Percentiles rank a stretch among this genome's conserved stretches.
phyloP scores from a whole-genome alignment of 306 rosid species.

The Aeschynomene evenia region DNA sequence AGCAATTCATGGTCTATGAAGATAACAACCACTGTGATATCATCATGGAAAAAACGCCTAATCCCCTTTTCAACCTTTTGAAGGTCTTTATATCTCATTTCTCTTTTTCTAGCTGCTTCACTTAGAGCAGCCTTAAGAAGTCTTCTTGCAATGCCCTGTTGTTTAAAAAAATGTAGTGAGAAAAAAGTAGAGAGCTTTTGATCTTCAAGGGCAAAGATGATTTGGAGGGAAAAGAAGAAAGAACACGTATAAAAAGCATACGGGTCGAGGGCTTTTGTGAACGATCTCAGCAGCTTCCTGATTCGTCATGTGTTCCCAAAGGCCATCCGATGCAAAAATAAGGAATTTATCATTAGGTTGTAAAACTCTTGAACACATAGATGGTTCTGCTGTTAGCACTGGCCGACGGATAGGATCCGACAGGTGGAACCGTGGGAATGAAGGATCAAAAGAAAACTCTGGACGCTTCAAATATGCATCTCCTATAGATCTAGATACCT shows the following conservation, averaged over 20 bases:
- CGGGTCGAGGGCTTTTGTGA: constrained; percentile 58
- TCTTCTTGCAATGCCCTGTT: constrained; percentile 74
- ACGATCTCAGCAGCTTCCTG: constrained; percentile 82
- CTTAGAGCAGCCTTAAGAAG: constrained; percentile 64
- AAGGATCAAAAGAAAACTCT: constrained; percentile 77
- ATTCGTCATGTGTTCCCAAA: constrained; percentile 82
- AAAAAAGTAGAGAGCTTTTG: not conserved
- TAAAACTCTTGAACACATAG: constrained; percentile 57
- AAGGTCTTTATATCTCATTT: constrained; percentile 69
- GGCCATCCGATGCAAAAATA: constrained; percentile 92
- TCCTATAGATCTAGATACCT: constrained; percentile 93
- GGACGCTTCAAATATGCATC: constrained; percentile 88
- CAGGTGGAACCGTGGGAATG: constrained; percentile 75
- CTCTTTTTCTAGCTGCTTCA: constrained; percentile 71
- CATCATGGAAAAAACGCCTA: constrained; percentile 76
- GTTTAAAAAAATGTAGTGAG: constrained; percentile 16
- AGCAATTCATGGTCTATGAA: constrained; percentile 69
- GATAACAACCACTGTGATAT: constrained; percentile 73
- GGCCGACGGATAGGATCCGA: constrained; percentile 70
- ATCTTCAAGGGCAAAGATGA: not conserved
- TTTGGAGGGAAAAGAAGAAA: not conserved
- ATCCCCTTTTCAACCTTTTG: constrained; percentile 65
- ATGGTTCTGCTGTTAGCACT: constrained; percentile 82
- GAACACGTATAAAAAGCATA: constrained; percentile 30
- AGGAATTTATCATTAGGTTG: constrained; percentile 67